A percentile compares a stretch with the other conserved stretches of the same genome.
Evolutionary conservation across 495 filamentous ascomycete genomes (phyloP).

Genomic region (Ramalina peruviana): DNA sequence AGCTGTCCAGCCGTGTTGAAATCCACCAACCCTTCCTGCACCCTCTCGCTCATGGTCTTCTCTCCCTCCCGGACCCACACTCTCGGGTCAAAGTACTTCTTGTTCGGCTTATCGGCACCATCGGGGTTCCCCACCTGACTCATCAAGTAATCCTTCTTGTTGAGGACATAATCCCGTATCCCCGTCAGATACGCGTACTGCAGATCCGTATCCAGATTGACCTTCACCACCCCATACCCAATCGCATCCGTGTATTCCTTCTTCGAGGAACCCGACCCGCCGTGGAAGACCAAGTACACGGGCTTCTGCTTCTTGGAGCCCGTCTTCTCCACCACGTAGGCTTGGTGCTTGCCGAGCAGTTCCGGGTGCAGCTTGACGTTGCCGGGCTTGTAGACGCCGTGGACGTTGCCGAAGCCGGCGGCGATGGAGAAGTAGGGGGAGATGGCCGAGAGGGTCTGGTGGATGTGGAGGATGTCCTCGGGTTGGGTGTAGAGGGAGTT

Average conservation of each 20-base stretch:
- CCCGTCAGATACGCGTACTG: constrained; percentile 68
- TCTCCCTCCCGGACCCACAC: constrained; percentile 25
- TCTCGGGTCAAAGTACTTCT: constrained; percentile 88
- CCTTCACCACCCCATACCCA: constrained; percentile 90
- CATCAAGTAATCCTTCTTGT: constrained; percentile 89
- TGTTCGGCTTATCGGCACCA: constrained; percentile 92
- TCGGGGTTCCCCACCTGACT: constrained; percentile 87
- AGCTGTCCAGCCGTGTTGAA: constrained; percentile 82
- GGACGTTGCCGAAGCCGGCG: constrained; percentile 96
- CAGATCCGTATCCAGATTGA: constrained; percentile 77
- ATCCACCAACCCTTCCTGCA: constrained; percentile 68
- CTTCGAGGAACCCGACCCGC: constrained; percentile 82
- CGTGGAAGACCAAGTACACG: constrained; percentile 98
- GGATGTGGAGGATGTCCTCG: constrained; percentile 83
- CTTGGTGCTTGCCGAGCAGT: constrained; percentile 88
- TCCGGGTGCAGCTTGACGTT: constrained; percentile 94
- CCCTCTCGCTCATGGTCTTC: constrained; percentile 40
- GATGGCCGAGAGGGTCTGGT: constrained; percentile 65
- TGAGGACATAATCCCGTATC: constrained; percentile 83
- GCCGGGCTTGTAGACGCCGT: constrained; percentile 98
- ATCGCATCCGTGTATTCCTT: constrained; percentile 80
- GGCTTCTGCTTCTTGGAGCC: constrained; percentile 62
- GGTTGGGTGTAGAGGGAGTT: constrained; percentile 94
- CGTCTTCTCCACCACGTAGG: constrained; percentile 66
- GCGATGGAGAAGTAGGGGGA: constrained; percentile 94